Percentiles rank a stretch among this genome's conserved stretches.
phyloP scores from a whole-genome alignment of 75 land plant genomes.

The Pinus taeda region DNA sequence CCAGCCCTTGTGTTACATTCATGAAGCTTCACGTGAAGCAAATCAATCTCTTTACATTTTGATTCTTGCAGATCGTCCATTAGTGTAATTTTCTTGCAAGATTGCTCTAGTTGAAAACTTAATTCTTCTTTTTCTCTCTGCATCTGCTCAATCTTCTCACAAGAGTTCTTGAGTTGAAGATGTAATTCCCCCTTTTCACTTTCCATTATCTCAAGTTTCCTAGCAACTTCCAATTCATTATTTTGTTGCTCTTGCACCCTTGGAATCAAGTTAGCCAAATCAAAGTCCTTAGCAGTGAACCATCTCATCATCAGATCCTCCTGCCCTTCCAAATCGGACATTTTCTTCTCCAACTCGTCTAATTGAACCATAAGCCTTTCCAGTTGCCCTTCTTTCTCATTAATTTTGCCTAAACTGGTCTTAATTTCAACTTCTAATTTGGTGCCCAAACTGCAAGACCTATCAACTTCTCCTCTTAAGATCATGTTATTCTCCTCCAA shows the following conservation, averaged over 20 bases:
- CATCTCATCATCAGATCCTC: constrained; percentile 53
- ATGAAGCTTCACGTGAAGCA: constrained; percentile 13
- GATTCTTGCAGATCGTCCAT: constrained; percentile 20
- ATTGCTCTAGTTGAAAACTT: background rate
- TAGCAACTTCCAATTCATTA: constrained; percentile 15
- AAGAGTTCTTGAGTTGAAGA: constrained; percentile 10
- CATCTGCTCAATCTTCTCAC: background rate
- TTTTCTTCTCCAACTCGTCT: constrained; percentile 40
- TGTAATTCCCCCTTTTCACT: constrained; percentile 24
- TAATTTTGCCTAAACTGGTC: constrained; percentile 37
- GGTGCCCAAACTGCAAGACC: constrained; percentile 32
- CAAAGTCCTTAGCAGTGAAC: constrained; percentile 37
- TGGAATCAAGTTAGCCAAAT: constrained; percentile 41
- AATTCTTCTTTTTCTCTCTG: constrained; percentile 1
- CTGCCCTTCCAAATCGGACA: constrained; percentile 39
- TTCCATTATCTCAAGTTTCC: constrained; percentile 23
- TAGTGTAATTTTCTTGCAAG: constrained; percentile 13
- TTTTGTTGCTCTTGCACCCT: constrained; percentile 34
- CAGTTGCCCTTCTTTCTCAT: constrained; percentile 42
- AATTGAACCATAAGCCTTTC: constrained; percentile 27
- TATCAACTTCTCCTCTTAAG: constrained; percentile 45
- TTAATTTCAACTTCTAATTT: constrained; percentile 45
- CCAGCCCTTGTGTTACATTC: constrained; percentile 6
- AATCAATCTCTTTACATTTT: constrained; percentile 11
- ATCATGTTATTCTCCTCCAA: constrained; percentile 38